Evolutionary conservation across 2,329 filamentous ascomycete species (phyloP).

Genomic region (Epichloe glyceriae): DNA sequence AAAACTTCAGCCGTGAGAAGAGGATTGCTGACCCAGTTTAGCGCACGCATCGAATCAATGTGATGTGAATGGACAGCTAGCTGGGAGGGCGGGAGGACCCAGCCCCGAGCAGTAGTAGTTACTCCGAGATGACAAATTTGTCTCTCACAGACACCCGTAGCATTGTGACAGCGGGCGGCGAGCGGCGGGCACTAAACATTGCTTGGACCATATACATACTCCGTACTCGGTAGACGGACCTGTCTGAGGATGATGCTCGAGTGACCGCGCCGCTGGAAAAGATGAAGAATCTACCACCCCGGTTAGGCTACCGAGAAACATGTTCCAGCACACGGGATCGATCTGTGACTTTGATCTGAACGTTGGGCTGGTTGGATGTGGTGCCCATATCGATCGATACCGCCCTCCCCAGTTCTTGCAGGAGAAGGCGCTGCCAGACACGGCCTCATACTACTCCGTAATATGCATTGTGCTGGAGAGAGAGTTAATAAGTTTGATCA

Average conservation of each 20-base stretch:
- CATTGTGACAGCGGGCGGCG: neutral
- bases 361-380: neutral
- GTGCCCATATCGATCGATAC: neutral
- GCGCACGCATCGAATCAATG: neutral
- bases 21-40: neutral
- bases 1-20: too few relatives aligned
- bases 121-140: neutral
- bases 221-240: neutral
- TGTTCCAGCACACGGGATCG: neutral
- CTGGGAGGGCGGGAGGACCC: neutral
- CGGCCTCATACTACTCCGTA: neutral
- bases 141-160: neutral
- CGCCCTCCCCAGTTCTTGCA: neutral
- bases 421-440: neutral
- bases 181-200: neutral
- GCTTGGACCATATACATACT: neutral
- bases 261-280: slow-evolving; percentile 1
- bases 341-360: neutral
- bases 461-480: neutral
- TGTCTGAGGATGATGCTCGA: neutral
- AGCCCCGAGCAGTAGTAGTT: too few relatives aligned
- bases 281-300: slow-evolving; percentile 1
- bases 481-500: too few relatives aligned
- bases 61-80: neutral
- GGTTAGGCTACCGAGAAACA: slow-evolving; percentile 5